Base-by-base conservation (phyloP, 176 grass and related monocot species). In the Eragrostis curvula region DNA sequence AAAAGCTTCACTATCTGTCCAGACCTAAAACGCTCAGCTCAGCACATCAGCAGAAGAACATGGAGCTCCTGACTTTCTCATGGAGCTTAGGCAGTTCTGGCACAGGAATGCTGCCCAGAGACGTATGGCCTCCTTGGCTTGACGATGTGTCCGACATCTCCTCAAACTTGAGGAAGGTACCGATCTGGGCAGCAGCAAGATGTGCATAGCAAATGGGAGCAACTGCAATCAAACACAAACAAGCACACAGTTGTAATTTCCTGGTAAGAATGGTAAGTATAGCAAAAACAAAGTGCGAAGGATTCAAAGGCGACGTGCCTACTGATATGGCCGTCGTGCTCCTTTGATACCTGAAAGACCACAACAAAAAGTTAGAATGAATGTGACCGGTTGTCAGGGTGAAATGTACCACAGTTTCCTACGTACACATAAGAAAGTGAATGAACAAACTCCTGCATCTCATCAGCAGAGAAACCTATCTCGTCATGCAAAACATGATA, bases 401-500 rank as follows among this genome's bases (percentile, higher is more conserved):
- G 68, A 39, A 45, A 36, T 80, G 69, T 17, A 50, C 0, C 9
- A 28, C 29, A 41, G 42, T 27, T 47, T 12, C 50, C n/a, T 69
- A 87, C 92, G 3, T 95, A 98, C 96, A 98, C 92, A 27, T 98
- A 98, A 8, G 92, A 95, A 9, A 98, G 92, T 0, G 90, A 95
- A 59, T 95, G 96, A 21, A 98, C 96, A 77, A 98, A 81, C 32
- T 95, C 96, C 81, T 98, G 96, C 47, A 98, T 85, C 12, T 88
- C 86, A 66, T 98, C 96, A 52, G 88, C 78, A 5, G 82, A 73
- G 62, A 95, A 98, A 2, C 90, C 88, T 51, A 98, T 91, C 71
- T 98, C 90, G 47, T 98, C 96, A 12, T 93, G 86, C 23, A 98
- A 69, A 75, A 98, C 92, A 84, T 95, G 96, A 15, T 98, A 98